These are phyloP conservation scores for Polysphondylium violaceum DNA, from an alignment of 78 protist genomes.

Conservation along the genomic window DNA sequence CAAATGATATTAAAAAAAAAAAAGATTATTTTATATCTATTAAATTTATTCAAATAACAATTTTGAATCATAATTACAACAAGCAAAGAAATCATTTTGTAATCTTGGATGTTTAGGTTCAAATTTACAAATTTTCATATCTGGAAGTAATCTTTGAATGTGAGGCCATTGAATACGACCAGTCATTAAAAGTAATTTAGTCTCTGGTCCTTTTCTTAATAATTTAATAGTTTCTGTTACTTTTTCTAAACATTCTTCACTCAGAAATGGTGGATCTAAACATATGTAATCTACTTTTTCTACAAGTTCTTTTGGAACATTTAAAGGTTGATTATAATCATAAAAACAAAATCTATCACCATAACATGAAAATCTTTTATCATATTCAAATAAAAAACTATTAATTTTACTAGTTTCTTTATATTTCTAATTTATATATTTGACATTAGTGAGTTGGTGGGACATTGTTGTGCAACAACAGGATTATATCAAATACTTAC, in stretches of 20 bases:
- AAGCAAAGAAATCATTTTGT: slow-evolving; percentile 67
- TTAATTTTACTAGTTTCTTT: slow-evolving; percentile 22
- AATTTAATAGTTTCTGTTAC: slow-evolving; percentile 34
- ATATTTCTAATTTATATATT: slow-evolving; percentile 14
- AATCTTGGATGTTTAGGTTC: slow-evolving; percentile 73
- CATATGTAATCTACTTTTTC: slow-evolving; percentile 44
- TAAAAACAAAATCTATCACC: slow-evolving; percentile 50
- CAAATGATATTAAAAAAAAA: too few species aligned
- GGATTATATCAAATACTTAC: background rate
- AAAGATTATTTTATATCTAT: too few species aligned
- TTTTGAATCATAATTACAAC: slow-evolving; percentile 45
- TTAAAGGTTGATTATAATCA: slow-evolving; percentile 48
- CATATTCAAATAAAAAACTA: slow-evolving; percentile 58
- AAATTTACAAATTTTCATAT: slow-evolving; percentile 63
- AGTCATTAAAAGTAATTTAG: slow-evolving; percentile 43
- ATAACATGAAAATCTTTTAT: slow-evolving; percentile 49
- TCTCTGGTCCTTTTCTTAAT: slow-evolving; percentile 22
- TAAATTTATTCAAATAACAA: too few species aligned
- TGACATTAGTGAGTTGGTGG: background rate
- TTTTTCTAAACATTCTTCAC: slow-evolving; percentile 69
- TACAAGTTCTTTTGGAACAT: slow-evolving; percentile 18
- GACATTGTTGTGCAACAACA: background rate
- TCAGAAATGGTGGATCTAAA: slow-evolving; percentile 72
- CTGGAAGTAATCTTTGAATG: slow-evolving; percentile 27
- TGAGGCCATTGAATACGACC: slow-evolving; percentile 75